These are phyloP conservation scores for Penicillium sp. DNA, from an alignment of 2,329 filamentous ascomycete genomes.

Conservation along the genomic window DNA sequence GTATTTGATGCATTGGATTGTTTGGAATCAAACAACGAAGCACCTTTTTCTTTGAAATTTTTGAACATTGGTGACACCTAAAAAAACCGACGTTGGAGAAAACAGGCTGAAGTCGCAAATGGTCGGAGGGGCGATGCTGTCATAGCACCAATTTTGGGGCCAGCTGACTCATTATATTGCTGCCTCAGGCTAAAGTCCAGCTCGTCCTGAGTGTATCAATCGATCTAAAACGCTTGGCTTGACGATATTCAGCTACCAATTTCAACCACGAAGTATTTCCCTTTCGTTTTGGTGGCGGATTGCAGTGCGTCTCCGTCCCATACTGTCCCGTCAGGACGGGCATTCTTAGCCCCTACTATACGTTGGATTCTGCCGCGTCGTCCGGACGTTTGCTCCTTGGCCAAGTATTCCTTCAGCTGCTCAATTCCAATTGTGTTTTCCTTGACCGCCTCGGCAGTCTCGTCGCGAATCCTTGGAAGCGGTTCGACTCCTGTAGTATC, in stretches of 20 bases:
- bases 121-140: slow-evolving; percentile 9
- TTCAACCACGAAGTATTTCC: slow-evolving; percentile 77
- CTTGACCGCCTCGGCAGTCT: slow-evolving; percentile 42
- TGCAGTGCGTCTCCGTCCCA: slow-evolving; percentile 73
- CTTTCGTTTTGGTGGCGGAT: slow-evolving; percentile 65
- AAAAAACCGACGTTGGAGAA: neutral
- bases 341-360: slow-evolving; percentile 30
- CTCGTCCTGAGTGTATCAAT: neutral
- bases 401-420: slow-evolving; percentile 39
- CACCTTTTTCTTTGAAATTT: slow-evolving; percentile 36
- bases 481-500: slow-evolving; percentile 74
- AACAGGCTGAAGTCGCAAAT: neutral
- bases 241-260: slow-evolving; percentile 20
- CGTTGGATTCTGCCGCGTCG: slow-evolving; percentile 51
- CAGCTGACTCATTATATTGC: slow-evolving; percentile 3
- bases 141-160: slow-evolving; percentile 4
- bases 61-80: slow-evolving; percentile 33
- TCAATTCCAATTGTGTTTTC: slow-evolving; percentile 44
- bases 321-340: slow-evolving; percentile 46
- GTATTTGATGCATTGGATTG: slow-evolving; percentile 25
- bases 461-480: slow-evolving; percentile 77
- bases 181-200: slow-evolving; percentile 3
- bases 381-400: slow-evolving; percentile 44
- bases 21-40: slow-evolving; percentile 30
- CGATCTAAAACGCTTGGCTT: neutral